These are phyloP conservation scores for Reutealis trisperma DNA, from an alignment of 345 rosid species.

Conservation along the genomic window DNA sequence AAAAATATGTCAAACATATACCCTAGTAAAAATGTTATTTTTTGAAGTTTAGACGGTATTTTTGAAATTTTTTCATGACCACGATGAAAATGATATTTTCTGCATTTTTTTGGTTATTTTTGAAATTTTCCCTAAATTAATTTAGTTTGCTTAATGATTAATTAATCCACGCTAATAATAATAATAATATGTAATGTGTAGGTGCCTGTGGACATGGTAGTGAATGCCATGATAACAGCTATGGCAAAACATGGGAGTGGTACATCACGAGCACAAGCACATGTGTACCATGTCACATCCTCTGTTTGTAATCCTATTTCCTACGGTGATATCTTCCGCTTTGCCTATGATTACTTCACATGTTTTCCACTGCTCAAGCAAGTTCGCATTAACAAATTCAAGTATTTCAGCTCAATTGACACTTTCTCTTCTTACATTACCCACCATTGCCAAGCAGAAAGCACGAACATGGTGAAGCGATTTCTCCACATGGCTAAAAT, in stretches of 20 bases:
- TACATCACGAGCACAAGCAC: background rate
- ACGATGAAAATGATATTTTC: too few species aligned
- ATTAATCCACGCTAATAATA: too few species aligned
- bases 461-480: background rate
- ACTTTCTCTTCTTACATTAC: background rate
- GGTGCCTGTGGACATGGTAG: constrained; percentile 2
- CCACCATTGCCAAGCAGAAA: background rate
- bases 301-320: constrained; percentile 4
- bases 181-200: background rate
- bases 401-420: background rate
- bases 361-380: background rate
- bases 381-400: background rate
- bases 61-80: too few species aligned
- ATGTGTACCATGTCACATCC: background rate
- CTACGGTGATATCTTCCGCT: background rate
- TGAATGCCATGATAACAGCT: background rate
- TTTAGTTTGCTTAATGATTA: too few species aligned
- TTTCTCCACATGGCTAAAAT: background rate
- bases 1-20: too few species aligned
- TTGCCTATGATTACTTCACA: background rate
- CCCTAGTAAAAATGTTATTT: too few species aligned
- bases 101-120: too few species aligned
- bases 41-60: too few species aligned
- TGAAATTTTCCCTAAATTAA: too few species aligned
- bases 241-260: background rate